phyloP scores from a whole-genome alignment of 2,329 filamentous ascomycete genomes.

The Talaromyces albobiverticillius region DNA sequence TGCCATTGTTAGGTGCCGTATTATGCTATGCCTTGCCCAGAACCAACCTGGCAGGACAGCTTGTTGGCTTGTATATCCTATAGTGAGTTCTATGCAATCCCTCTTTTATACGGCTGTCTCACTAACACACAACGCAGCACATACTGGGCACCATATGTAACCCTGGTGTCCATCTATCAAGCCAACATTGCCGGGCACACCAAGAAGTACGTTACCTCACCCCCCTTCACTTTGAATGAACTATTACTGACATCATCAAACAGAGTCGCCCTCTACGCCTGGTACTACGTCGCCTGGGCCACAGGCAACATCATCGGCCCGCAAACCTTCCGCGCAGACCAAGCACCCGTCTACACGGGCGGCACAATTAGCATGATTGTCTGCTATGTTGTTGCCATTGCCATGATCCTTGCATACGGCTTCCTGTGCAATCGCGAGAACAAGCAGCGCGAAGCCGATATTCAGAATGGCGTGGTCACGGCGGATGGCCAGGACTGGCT shows the following conservation, averaged over 20 bases:
- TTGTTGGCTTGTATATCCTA: constrained; percentile 4
- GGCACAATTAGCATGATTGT: constrained; percentile 9
- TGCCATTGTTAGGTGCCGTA: constrained; percentile 3
- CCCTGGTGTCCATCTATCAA: constrained; percentile 9
- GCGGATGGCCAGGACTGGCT: constrained; percentile 7
- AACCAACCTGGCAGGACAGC: neutral
- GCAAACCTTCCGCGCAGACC: constrained; percentile 6
- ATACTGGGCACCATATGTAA: constrained; percentile 10
- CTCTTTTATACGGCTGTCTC: neutral
- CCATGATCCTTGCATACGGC: neutral
- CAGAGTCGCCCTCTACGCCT: constrained; percentile 8
- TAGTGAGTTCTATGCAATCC: neutral
- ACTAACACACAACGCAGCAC: constrained; percentile 1
- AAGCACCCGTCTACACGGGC: constrained; percentile 6
- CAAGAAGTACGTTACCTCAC: constrained; percentile 6
- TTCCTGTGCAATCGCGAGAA: constrained; percentile 4
- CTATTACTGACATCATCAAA: neutral
- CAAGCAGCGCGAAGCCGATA: neutral
- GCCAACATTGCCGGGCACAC: constrained; percentile 9
- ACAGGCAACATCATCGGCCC: constrained; percentile 9
- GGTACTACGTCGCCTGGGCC: constrained; percentile 9
- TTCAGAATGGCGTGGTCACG: constrained; percentile 7
- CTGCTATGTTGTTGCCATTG: constrained; percentile 7
- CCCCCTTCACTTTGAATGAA: neutral
- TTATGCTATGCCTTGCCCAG: constrained; percentile 5